Evolutionary conservation across 257 asterid species (phyloP).

Genomic region (Primulina eburnea): DNA sequence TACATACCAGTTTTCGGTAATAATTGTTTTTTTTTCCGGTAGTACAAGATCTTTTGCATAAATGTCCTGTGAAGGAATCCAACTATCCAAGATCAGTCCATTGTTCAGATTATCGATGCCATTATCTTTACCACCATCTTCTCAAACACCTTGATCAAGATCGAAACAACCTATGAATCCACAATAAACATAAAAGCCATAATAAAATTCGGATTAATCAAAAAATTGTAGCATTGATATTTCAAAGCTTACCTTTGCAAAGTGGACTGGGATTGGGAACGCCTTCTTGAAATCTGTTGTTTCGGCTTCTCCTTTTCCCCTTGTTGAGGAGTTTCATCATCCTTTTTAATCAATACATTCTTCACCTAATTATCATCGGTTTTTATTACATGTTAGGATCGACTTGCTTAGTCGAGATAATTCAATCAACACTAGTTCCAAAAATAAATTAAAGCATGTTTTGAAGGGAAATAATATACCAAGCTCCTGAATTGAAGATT

Average conservation of each 20-base stretch:
- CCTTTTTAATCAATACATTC: conserved; percentile 40
- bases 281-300: conserved; percentile 43
- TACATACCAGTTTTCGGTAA: not conserved
- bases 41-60: no score
- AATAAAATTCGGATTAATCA: not conserved
- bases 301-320: conserved; percentile 49
- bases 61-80: not conserved
- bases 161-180: not conserved
- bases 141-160: not conserved
- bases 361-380: conserved; percentile 45
- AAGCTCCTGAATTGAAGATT: conserved; percentile 67
- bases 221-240: not conserved
- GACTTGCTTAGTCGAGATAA: not conserved
- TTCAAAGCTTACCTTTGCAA: conserved; percentile 45
- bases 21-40: no score
- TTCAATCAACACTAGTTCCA: not conserved
- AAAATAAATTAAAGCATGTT: not conserved
- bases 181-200: conserved; percentile 5
- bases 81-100: not conserved
- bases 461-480: conserved; percentile 33
- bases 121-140: not conserved
- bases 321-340: conserved; percentile 53
- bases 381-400: not conserved
- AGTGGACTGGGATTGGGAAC: conserved; percentile 45
- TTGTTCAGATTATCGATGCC: not conserved